Evolutionary conservation across 257 asterid genomes (phyloP), one percentile per base, ranked within the genome.

Genomic region (Datura wrightii): DNA sequence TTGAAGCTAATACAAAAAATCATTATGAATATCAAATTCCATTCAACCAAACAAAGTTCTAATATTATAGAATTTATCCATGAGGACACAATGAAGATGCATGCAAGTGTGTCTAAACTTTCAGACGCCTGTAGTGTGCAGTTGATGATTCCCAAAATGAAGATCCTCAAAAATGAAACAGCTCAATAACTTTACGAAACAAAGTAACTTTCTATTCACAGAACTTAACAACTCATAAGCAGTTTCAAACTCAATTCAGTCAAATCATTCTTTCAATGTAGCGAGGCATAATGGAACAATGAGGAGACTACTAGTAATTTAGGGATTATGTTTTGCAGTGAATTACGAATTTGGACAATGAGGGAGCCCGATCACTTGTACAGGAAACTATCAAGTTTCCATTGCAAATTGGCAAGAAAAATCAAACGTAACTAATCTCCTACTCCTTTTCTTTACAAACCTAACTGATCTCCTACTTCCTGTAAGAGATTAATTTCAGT

Each of bases 1-100:
- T 79, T 85, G 59, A 83, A 82, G 63, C 88, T 88, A 65, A 58
- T 60, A 82, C 19, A 42, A 67, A 11, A 44, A 19, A 79, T 24
- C 2, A 78, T 31, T 14, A 52, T 34, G 31, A n/a, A 3, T 19
- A 70, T 67, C 84, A 79, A 65, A 63, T 18, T 62, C 31, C 18
- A 67, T 63, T 67, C 84, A 86, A 58, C 69, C 56, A 50, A 81
- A 60, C 10, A 13, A 81, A 81, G 5, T 42, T 41, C 41, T 15
- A n/a, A 0, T 6, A 39, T 42, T 60, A 50, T 18, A 65, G 55
- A 46, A 62, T 24, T 19, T 81, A 13, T 44, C 84, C 34, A 81
- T 0, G 56, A 81, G 41, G 24, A 42, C 84, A 19, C 76, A 59
- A 24, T 42, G 72, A 42, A 59, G 70, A 41, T 39, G 55, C n/a